Evolutionary conservation across 768 basidiomycete genomes (phyloP), one percentile per base, ranked within the genome.

Genomic region (Lepiota subincarnata): DNA sequence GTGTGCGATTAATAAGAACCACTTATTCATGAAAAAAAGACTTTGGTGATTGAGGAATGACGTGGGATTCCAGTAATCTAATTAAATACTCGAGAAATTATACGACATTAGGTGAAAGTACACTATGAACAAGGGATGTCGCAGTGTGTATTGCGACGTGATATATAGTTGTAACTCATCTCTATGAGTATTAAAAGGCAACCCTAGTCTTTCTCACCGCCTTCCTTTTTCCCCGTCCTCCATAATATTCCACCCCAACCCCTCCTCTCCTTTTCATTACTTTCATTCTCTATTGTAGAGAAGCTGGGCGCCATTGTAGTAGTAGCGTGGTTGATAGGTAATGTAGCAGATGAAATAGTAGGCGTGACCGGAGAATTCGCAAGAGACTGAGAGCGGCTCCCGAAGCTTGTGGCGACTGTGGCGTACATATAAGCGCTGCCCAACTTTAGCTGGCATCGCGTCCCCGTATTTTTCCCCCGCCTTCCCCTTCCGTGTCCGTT

Each of bases 201-300:
- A 3, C 18, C 12, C 36, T 14, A 54, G 24, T 36, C 46, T 19
- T 41, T 40, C 26, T 26, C 53, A 14, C 38, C 53, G 11, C 44
- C 44, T 26, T 54, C 50, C 18, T 45, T 52, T 43, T 39, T 52
- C 7, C 42, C 42, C 22, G 38, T 35, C 46, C 20, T 54, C 53
- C 53, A 37, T 24, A 47, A 10, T 16, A 47, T 36, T 14, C 38
- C 46, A 20, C 53, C 28, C 53, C 53, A 54, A n/a, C 38, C 38
- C 26, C 38, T 54, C 39, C 40, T 54, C 19, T 41, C 53, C 24
- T 48, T 54, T 14, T 19, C 38, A 36, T 19, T 0, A 46, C 39
- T 20, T 26, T 47, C 53, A 36, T 41, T 39, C 19, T 48, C 53
- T 31, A n/a, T 42, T 12, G n/a, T 12, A 6, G 38, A 19, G 20